Base-by-base conservation (phyloP, 1,284 basidiomycete species). In the Apiotrichum akiyoshidainum region DNA sequence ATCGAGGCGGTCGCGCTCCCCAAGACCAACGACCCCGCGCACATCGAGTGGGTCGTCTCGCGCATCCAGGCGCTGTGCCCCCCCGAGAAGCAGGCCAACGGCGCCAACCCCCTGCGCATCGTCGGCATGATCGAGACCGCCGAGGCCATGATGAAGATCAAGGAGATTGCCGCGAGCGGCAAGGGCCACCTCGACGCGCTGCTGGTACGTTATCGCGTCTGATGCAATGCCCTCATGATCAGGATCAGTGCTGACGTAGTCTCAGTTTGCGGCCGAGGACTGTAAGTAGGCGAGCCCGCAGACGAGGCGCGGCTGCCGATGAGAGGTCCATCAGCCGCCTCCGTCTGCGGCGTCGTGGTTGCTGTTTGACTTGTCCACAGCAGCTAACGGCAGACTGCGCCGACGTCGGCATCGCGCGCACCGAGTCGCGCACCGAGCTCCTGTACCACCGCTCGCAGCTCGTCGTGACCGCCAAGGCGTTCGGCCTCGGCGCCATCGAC, bases 211-310 rank as follows among this genome's bases (percentile, higher is more conserved):
- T 64, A 17, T 19, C 10, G n/a, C n/a, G n/a, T n/a, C 21, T 88
- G 8, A 21, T 39, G n/a, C n/a, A n/a, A n/a, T n/a, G n/a, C n/a
- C n/a, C 39, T 34, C 11, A 31, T 31, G 26, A 31, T 49, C 13
- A 31, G 8, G 17, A 33, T 6, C 31, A 11, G 35, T 89, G 73
- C 13, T 90, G 89, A 88, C 80, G 12, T 2, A n/a, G 26, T 31
- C 7, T 7, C 67, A 92, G 89, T 93, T 93, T 72, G 91, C 89
- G 5, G 89, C 90, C 37, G 91, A 94, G 78, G 91, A 95, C 70
- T 94, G 90, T 91, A 71, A 70, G 82, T 64, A 33, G 17, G 7
- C 16, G 3, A 19, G 21, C 12, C 41, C 12, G 14, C 46, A n/a
- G 39, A 12, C 21, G 48, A n/a, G 7, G 12, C 12, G 14, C 37